Evolutionary conservation across 306 rosid genomes (phyloP).

Genomic region (Prunus mira): DNA sequence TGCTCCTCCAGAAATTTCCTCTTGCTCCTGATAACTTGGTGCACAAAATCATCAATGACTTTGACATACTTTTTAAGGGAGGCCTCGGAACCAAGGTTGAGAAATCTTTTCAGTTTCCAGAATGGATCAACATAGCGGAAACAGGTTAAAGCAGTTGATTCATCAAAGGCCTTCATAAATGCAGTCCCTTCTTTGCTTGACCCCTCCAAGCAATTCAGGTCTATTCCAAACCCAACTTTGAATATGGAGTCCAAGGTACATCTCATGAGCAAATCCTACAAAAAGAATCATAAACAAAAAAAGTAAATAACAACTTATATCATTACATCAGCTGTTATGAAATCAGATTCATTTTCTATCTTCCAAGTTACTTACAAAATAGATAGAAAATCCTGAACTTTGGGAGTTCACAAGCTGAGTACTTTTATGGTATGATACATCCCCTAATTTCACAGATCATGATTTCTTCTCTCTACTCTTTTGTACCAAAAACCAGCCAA

Average conservation of each 20-base stretch:
- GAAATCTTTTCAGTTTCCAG: constrained; percentile 62
- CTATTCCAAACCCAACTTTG: constrained; percentile 88
- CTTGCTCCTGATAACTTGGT: constrained; percentile 41
- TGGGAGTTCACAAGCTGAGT: no score
- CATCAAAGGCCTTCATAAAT: constrained; percentile 81
- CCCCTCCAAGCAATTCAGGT: constrained; percentile 66
- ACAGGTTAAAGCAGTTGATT: constrained; percentile 50
- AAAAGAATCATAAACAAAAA: neutral
- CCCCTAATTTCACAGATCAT: no score
- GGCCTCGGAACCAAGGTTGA: constrained; percentile 71
- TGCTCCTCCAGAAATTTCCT: constrained; percentile 29
- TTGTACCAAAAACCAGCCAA: neutral
- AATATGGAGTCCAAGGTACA: constrained; percentile 72
- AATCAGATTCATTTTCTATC: no score
- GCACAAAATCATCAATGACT: constrained; percentile 47
- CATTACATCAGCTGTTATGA: no score
- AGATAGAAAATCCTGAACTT: no score
- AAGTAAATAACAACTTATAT: neutral
- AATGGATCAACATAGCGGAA: constrained; percentile 72
- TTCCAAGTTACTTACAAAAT: no score
- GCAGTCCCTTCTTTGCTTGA: constrained; percentile 51
- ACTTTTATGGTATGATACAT: no score
- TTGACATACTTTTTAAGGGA: constrained; percentile 47
- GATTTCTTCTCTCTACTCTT: neutral
- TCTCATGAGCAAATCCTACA: constrained; percentile 66